Conservation (phyloP, 1,284 basidiomycete genomes). For the Moesziomyces parantarcticus region DNA sequence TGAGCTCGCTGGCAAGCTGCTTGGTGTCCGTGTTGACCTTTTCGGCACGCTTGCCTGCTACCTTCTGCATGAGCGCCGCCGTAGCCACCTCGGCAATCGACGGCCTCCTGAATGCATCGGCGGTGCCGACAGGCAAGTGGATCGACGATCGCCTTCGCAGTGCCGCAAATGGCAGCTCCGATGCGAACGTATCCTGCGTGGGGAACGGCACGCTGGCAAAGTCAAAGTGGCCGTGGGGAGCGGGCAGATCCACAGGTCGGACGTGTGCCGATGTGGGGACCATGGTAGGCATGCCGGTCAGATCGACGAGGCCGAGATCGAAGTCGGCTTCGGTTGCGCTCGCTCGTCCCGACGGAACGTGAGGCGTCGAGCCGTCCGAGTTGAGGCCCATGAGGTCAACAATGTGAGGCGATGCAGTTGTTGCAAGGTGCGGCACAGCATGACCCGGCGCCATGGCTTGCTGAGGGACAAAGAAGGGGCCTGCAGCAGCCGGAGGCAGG, state of each 20-base stretch:
- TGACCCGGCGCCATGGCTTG: constrained; percentile 6
- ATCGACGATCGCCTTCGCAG: constrained; percentile 44
- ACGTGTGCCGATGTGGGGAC: constrained; percentile 53
- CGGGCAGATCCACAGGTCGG: constrained; percentile 44
- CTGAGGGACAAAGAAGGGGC: constrained; percentile 8
- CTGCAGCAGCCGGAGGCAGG: constrained; percentile 12
- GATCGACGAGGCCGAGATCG: constrained; percentile 23
- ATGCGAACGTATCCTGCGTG: constrained; percentile 27
- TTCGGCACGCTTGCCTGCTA: constrained; percentile 29
- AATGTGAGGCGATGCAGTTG: constrained; percentile 24
- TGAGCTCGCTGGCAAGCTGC: constrained; percentile 24
- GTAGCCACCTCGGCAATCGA: constrained; percentile 44
- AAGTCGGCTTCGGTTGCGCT: constrained; percentile 40
- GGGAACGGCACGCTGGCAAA: constrained; percentile 49
- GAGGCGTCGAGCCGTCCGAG: constrained; percentile 9
- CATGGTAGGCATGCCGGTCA: constrained; percentile 20
- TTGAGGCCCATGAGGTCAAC: constrained; percentile 34
- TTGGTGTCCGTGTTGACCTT: constrained; percentile 32
- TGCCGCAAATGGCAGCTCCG: constrained; percentile 24
- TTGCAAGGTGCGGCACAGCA: constrained; percentile 8
- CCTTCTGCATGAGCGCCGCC: constrained; percentile 34
- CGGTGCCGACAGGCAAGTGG: constrained; percentile 28
- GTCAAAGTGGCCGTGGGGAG: constrained; percentile 49
- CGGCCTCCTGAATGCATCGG: constrained; percentile 32
- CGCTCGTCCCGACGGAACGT: constrained; percentile 15